A percentile compares a stretch with the other conserved stretches of the same genome.
Conservation (phyloP, 2,329 filamentous ascomycete species). For the Metarhizium anisopliae region DNA sequence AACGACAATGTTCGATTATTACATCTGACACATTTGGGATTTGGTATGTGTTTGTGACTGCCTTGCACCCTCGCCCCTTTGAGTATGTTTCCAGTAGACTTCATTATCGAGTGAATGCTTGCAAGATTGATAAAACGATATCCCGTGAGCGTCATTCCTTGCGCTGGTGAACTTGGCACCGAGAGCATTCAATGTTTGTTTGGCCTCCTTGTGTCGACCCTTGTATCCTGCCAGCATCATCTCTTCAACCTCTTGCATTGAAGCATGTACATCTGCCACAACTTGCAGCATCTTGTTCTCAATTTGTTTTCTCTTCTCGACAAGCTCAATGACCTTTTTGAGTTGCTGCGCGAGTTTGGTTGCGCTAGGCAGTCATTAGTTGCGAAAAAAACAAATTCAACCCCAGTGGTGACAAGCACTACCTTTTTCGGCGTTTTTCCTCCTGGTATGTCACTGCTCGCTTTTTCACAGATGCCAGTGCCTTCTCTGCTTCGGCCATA, state of each 20-base stretch:
- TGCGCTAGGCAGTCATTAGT: constrained; percentile 9
- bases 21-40: neutral
- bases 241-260: constrained; percentile 15
- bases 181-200: constrained; percentile 4
- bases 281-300: constrained; percentile 19
- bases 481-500: constrained; percentile 13
- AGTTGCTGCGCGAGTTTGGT: constrained; percentile 9
- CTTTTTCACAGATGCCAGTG: constrained; percentile 16
- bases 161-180: neutral
- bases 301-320: constrained; percentile 16
- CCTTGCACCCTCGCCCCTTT: neutral
- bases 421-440: constrained; percentile 17
- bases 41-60: neutral
- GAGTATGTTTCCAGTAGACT: neutral
- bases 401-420: neutral
- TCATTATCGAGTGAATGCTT: neutral
- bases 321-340: constrained; percentile 11
- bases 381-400: neutral
- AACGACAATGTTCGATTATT: neutral
- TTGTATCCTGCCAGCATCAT: constrained; percentile 21
- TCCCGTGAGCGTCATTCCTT: neutral
- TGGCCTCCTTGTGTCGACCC: constrained; percentile 17
- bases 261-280: constrained; percentile 11
- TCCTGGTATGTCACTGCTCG: constrained; percentile 13
- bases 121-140: neutral